phyloP scores from a whole-genome alignment of 2,329 filamentous ascomycete species.

The Penicillium frequentans region DNA sequence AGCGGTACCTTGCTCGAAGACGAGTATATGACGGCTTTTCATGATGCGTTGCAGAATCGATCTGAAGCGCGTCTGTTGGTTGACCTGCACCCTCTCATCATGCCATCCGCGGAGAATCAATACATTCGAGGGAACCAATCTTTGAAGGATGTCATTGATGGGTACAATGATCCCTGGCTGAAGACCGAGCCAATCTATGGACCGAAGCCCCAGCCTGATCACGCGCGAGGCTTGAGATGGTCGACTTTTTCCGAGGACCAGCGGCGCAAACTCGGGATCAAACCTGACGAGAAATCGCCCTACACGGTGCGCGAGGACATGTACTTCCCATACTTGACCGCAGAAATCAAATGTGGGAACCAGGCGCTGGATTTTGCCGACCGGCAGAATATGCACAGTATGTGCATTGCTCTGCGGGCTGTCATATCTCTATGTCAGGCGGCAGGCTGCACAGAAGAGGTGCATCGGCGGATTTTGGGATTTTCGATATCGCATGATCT shows the following conservation, averaged over 20 bases:
- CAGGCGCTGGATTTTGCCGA: slow-evolving; percentile 3
- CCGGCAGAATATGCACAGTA: slow-evolving; percentile 6
- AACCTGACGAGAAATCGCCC: too few species aligned
- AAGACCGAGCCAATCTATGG: slow-evolving; percentile 5
- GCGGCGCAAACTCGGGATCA: neutral
- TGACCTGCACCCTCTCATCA: slow-evolving; percentile 3
- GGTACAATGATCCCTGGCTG: slow-evolving; percentile 7
- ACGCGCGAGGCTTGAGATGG: slow-evolving; percentile 4
- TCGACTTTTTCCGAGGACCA: slow-evolving; percentile 2
- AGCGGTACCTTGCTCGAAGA: slow-evolving; percentile 2
- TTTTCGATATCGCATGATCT: slow-evolving; percentile 6
- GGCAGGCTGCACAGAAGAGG: slow-evolving; percentile 1
- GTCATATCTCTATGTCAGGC: slow-evolving; percentile 1
- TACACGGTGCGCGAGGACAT: neutral
- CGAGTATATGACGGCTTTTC: neutral
- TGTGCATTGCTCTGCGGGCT: slow-evolving; percentile 3
- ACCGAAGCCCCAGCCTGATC: slow-evolving; percentile 4
- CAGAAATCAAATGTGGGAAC: slow-evolving; percentile 7
- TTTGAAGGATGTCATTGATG: slow-evolving; percentile 2
- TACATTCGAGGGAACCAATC: slow-evolving; percentile 2
- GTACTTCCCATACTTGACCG: slow-evolving; percentile 4
- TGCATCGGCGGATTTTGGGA: slow-evolving; percentile 3
- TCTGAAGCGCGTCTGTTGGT: slow-evolving; percentile 6
- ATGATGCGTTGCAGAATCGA: neutral
- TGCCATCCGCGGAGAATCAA: slow-evolving; percentile 4